Evolutionary conservation across 768 basidiomycete species (phyloP).

Genomic region (Xerocomus potaroensis): DNA sequence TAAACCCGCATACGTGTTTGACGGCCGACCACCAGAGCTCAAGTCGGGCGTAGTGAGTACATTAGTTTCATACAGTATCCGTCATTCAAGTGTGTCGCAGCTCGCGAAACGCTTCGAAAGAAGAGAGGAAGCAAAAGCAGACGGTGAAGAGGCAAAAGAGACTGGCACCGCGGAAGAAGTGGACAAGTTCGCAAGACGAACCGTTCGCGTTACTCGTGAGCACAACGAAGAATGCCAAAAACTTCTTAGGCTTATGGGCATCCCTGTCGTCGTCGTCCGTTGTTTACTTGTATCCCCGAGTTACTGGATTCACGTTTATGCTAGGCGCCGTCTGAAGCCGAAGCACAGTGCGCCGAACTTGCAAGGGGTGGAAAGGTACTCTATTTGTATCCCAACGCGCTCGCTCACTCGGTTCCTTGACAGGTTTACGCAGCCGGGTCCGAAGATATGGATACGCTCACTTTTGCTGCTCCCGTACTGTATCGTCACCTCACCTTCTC

Average conservation of each 20-base stretch:
- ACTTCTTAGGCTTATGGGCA: conserved; percentile 91
- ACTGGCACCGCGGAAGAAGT: conserved; percentile 91
- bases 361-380: conserved; percentile 94
- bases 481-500: conserved; percentile 97
- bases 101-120: conserved; percentile 93
- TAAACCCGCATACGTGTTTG: conserved; percentile 97
- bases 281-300: not conserved
- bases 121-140: conserved; percentile 91
- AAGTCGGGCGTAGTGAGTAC: conserved; percentile 91
- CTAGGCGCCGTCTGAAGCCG: conserved; percentile 97
- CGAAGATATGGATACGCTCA: conserved; percentile 99
- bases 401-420: no score
- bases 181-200: conserved; percentile 83
- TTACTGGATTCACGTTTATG: not conserved
- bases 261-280: conserved; percentile 87
- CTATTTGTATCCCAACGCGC: no score
- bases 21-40: conserved; percentile 96
- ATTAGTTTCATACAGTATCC: not conserved
- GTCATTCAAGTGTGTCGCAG: conserved; percentile 41
- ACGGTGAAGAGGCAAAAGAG: conserved; percentile 95
- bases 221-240: conserved; percentile 95
- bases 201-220: conserved; percentile 91
- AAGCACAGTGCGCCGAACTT: conserved; percentile 97
- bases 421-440: conserved; percentile 97
- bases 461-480: conserved; percentile 87